Base-by-base conservation (phyloP, 2,329 filamentous ascomycete genomes). In the Fonsecaea pugnacius region DNA sequence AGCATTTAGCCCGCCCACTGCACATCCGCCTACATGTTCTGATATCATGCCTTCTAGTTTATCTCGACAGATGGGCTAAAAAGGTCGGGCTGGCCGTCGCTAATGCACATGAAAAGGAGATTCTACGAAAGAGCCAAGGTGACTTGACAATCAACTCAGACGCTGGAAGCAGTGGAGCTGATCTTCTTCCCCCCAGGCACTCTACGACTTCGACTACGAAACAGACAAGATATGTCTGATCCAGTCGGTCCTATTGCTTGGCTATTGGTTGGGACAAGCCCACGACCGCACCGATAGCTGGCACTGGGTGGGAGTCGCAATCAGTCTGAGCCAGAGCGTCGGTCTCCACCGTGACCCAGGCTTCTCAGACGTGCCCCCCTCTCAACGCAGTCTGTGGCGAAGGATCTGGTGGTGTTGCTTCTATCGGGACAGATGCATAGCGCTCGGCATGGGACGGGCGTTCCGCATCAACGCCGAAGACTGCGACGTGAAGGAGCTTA, bases 291-390 rank as follows among this genome's bases (percentile, higher is more conserved):
- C 40, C 33, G 60, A 58, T 46, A 63, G 60, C 46, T 82, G 79
- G 79, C 78, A 81, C 60, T 82, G 79, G 79, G 77, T 75, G 2
- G 78, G 79, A 18, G 73, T 78, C n/a, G 78, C 79, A 10, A 77
- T 81, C 58, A 75, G 73, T 32, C 72, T 81, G 4, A 77, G 76
- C 14, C 79, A 82, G 35, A 78, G 77, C 4, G 72, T 80, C 1
- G 80, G 80, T 0, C 71, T 82, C 0, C 78, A 82, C 66, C 76
- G 76, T 54, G 68, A 65, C 36, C 72, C 72, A 0, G 58, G 54
- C n/a, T 50, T 40, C 16, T 62, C 56, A n/a, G 46, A 57, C 5
- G 12, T 70, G 75, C 30, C 68, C 62, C 2, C 63, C 62, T 18
- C 68, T 64, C 21, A 72, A 72, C 60, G 69, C 69, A 50, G 59